These are phyloP conservation scores for Santalum album DNA, from an alignment of 164 flowering plant genomes.

Conservation along the genomic window DNA sequence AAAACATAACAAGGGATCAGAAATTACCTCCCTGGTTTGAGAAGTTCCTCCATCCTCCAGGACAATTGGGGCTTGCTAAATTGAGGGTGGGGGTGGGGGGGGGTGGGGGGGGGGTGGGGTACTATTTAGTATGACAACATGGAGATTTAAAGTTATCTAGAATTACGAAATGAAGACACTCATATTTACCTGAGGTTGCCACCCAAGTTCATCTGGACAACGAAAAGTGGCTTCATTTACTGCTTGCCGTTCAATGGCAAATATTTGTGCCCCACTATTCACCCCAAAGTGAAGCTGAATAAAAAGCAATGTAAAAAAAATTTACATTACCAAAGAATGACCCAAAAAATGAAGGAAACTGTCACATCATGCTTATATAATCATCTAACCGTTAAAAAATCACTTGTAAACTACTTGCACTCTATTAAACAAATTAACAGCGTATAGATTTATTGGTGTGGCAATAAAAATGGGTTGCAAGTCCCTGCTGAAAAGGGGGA, in stretches of 20 bases:
- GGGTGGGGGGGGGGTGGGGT: too few relatives aligned
- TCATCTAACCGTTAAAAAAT: too few relatives aligned
- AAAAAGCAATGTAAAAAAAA: slow-evolving; percentile 7
- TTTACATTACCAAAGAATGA: too few relatives aligned
- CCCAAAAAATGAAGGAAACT: too few relatives aligned
- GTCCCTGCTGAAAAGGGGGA: too few relatives aligned
- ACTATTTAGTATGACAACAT: too few relatives aligned
- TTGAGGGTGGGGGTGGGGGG: neutral
- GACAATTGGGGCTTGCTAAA: slow-evolving; percentile 46
- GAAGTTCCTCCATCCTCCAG: slow-evolving; percentile 55
- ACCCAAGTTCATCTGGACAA: slow-evolving; percentile 60
- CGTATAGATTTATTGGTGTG: too few relatives aligned
- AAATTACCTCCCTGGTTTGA: slow-evolving; percentile 38
- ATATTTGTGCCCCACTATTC: slow-evolving; percentile 30
- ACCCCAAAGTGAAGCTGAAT: slow-evolving; percentile 55
- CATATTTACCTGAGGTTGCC: slow-evolving; percentile 54
- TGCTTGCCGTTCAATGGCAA: slow-evolving; percentile 50
- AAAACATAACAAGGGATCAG: neutral
- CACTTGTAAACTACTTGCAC: too few relatives aligned
- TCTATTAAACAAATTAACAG: too few relatives aligned
- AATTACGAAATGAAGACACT: neutral
- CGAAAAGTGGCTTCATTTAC: slow-evolving; percentile 59
- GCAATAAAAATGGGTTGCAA: too few relatives aligned
- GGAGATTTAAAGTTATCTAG: too few relatives aligned
- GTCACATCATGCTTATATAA: too few relatives aligned